Conservation (phyloP, 306 rosid species). For the Echinosophora koreensis region DNA sequence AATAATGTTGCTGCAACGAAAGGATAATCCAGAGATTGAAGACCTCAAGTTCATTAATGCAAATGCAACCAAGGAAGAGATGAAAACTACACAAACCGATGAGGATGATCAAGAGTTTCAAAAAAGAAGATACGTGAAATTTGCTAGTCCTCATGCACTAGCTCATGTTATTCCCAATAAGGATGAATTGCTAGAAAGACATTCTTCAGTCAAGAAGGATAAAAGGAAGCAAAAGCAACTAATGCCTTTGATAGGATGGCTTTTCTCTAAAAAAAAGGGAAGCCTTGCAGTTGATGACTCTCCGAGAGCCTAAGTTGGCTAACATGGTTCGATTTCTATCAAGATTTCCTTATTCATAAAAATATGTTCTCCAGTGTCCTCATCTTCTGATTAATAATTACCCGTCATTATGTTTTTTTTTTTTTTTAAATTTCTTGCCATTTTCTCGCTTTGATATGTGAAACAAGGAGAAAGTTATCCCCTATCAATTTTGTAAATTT, state of each 20-base stretch:
- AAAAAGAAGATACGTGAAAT: conserved; percentile 76
- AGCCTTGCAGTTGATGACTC: conserved; percentile 48
- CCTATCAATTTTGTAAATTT: conserved; percentile 37
- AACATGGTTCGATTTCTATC: conserved; percentile 24
- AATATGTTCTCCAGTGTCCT: conserved; percentile 13
- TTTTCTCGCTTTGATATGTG: not conserved
- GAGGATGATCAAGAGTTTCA: conserved; percentile 48
- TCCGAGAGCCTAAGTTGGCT: conserved; percentile 44
- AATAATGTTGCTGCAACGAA: conserved; percentile 41
- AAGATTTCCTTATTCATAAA: conserved; percentile 28
- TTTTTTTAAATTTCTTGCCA: too few species aligned
- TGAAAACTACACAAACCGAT: conserved; percentile 24
- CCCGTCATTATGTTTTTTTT: not conserved
- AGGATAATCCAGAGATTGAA: conserved; percentile 63
- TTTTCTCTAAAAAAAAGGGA: conserved; percentile 67
- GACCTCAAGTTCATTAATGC: conserved; percentile 67
- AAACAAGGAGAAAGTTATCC: conserved; percentile 19
- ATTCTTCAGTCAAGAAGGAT: conserved; percentile 61
- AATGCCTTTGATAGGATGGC: conserved; percentile 73
- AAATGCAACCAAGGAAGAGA: conserved; percentile 50
- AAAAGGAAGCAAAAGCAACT: conserved; percentile 67
- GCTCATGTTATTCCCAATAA: conserved; percentile 58
- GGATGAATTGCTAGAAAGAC: conserved; percentile 46
- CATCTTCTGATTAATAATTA: conserved; percentile 16
- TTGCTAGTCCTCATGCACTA: conserved; percentile 78